These are phyloP conservation scores for Eucalyptus regnans DNA, from an alignment of 345 rosid genomes.

Conservation along the genomic window DNA sequence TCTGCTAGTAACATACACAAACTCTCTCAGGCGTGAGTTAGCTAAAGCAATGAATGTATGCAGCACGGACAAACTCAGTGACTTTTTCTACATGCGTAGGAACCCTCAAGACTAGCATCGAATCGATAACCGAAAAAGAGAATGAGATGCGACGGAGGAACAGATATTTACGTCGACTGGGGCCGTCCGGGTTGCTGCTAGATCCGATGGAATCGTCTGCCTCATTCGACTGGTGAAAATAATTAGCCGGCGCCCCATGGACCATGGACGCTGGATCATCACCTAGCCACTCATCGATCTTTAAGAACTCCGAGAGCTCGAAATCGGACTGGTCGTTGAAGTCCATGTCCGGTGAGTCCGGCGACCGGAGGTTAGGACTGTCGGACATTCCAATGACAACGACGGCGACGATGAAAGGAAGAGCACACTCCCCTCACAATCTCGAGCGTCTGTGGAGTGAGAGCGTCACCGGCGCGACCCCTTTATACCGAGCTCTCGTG, in stretches of 20 bases:
- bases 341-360: conserved; percentile 19
- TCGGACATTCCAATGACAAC: not conserved
- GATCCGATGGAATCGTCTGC: conserved; percentile 1
- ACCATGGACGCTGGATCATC: conserved; percentile 14
- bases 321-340: conserved; percentile 18
- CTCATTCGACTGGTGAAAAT: conserved; percentile 17
- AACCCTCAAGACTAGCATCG: not conserved
- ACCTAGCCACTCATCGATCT: conserved; percentile 42
- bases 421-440: not conserved
- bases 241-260: not conserved
- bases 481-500: not conserved
- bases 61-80: not conserved
- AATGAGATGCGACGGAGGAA: not conserved
- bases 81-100: not conserved
- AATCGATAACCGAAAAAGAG: not conserved
- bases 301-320: conserved; percentile 37
- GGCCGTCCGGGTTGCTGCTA: conserved; percentile 9
- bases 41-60: not conserved
- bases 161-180: not conserved
- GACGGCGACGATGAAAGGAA: not conserved
- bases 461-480: not conserved
- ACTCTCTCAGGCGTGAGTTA: not conserved
- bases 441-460: not conserved
- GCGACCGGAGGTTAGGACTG: not conserved
- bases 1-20: not conserved